Conservation (phyloP, 306 rosid genomes). For the Boehmeria nivea region DNA sequence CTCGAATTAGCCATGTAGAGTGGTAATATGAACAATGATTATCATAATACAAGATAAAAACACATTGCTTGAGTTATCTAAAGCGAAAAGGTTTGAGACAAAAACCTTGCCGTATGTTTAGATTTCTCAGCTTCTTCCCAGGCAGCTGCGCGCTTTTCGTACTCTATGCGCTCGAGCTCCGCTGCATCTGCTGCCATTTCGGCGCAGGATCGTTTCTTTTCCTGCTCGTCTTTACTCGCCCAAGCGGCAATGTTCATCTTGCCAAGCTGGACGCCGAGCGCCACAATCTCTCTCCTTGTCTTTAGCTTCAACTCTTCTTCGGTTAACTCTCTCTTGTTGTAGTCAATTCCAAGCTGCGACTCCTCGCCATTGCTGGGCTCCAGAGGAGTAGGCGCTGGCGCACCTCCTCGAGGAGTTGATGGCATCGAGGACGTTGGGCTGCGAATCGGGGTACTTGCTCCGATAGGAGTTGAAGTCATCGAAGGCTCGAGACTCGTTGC, state of each 20-base stretch:
- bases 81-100: background rate
- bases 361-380: slow-evolving; percentile 28
- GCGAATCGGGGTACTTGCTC: slow-evolving; percentile 72
- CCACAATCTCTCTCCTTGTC: slow-evolving; percentile 88
- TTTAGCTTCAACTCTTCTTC: slow-evolving; percentile 82
- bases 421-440: slow-evolving; percentile 81
- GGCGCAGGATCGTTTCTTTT: slow-evolving; percentile 28
- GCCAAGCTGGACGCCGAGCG: slow-evolving; percentile 89
- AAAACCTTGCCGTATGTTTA: slow-evolving; percentile 82
- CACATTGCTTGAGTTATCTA: background rate
- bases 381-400: slow-evolving; percentile 61
- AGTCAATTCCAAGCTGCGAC: slow-evolving; percentile 29
- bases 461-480: slow-evolving; percentile 75
- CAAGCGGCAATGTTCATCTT: slow-evolving; percentile 89
- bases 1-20: background rate
- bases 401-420: slow-evolving; percentile 78
- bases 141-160: slow-evolving; percentile 65
- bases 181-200: slow-evolving; percentile 16
- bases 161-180: slow-evolving; percentile 56
- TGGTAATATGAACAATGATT: background rate
- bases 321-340: slow-evolving; percentile 41
- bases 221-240: slow-evolving; percentile 82
- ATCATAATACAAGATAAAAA: background rate
- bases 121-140: slow-evolving; percentile 95
- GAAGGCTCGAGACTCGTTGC: slow-evolving; percentile 92